phyloP scores from a whole-genome alignment of 2,329 filamentous ascomycete genomes.

The Pseudogymnoascus sp. region DNA sequence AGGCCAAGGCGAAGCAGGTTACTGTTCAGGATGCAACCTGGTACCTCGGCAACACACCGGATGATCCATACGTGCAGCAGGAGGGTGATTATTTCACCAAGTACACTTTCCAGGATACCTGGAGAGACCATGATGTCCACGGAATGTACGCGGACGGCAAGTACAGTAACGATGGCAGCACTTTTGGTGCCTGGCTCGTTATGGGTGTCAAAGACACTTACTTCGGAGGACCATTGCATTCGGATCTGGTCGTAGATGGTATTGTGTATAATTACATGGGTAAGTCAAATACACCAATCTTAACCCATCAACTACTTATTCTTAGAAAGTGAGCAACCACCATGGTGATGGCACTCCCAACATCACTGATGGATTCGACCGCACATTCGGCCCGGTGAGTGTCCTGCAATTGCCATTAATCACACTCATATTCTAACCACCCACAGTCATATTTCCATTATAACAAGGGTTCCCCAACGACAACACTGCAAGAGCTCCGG shows the following conservation, averaged over 20 bases:
- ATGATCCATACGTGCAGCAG: constrained; percentile 50
- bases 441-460: constrained; percentile 53
- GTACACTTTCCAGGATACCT: constrained; percentile 55
- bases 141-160: constrained; percentile 49
- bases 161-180: constrained; percentile 43
- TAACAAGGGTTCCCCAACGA: constrained; percentile 47
- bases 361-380: constrained; percentile 58
- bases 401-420: neutral
- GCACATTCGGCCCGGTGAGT: constrained; percentile 52
- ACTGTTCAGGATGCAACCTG: constrained; percentile 60
- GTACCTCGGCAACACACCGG: constrained; percentile 49
- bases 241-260: constrained; percentile 57
- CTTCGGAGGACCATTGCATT: constrained; percentile 56
- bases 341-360: constrained; percentile 58
- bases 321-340: constrained; percentile 47
- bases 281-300: constrained; percentile 16
- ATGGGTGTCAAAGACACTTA: constrained; percentile 60
- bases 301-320: constrained; percentile 18
- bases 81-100: constrained; percentile 60
- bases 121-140: constrained; percentile 53
- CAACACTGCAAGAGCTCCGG: constrained; percentile 42
- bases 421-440: neutral
- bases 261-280: constrained; percentile 60
- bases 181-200: constrained; percentile 57
- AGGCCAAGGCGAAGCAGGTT: constrained; percentile 38